Evolutionary conservation across 148 eudicot species (phyloP).

Genomic region (Silene uniflora): DNA sequence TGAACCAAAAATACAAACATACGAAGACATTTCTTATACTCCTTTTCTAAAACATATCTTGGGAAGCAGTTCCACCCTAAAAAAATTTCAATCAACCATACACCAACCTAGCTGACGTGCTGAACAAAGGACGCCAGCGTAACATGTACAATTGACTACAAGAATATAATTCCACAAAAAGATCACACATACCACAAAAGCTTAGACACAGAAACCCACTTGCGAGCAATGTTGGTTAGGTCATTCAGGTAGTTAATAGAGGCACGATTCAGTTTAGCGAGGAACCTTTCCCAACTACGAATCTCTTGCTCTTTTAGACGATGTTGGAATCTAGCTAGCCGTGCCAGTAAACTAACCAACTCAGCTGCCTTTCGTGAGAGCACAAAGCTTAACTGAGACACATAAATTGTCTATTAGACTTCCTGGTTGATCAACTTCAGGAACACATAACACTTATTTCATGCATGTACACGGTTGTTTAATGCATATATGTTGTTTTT

Average conservation of each 20-base stretch:
- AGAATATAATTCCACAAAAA: constrained; percentile 3
- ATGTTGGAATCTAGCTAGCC: too few species aligned
- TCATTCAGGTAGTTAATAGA: constrained; percentile 6
- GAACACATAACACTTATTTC: too few species aligned
- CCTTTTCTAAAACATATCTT: too few species aligned
- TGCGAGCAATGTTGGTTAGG: not conserved
- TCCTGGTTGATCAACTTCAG: constrained; percentile 98
- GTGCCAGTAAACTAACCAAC: too few species aligned
- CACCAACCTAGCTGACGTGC: constrained; percentile 21
- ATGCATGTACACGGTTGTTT: too few species aligned
- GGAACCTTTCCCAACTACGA: constrained; percentile 82
- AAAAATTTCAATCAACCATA: constrained; percentile 17
- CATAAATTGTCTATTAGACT: constrained; percentile 90
- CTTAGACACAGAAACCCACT: too few species aligned
- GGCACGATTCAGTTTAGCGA: constrained; percentile 33
- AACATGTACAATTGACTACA: constrained; percentile 23
- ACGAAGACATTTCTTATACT: not conserved
- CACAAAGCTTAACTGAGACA: too few species aligned
- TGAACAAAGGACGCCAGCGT: constrained; percentile 7
- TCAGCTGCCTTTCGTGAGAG: too few species aligned
- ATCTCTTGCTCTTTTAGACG: too few species aligned
- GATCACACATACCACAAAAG: not conserved
- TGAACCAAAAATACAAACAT: not conserved
- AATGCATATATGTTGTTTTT: too few species aligned
- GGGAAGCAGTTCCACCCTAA: not conserved